Conservation (phyloP, 2,329 filamentous ascomycete genomes). For the Thielaviopsis punctulata region DNA sequence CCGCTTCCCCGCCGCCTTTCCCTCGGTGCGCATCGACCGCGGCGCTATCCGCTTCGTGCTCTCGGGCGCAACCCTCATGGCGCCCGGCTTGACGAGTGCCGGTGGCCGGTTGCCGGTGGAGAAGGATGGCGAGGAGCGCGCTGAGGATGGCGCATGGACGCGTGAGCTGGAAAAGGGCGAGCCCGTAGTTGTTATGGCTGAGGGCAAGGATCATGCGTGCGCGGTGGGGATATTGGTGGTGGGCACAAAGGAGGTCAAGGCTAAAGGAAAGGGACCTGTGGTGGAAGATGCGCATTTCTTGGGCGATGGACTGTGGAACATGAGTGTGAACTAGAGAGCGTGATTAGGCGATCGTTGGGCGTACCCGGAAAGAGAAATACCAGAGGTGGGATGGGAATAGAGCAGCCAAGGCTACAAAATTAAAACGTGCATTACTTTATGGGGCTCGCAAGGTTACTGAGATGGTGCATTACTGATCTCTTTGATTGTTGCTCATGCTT, state of each 20-base stretch:
- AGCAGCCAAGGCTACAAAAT: neutral
- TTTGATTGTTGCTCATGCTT: neutral
- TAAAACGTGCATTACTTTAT: too few relatives aligned
- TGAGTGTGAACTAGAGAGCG: slow-evolving; percentile 32
- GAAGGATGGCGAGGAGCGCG: slow-evolving; percentile 22
- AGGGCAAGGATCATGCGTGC: slow-evolving; percentile 86
- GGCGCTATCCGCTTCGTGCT: slow-evolving; percentile 95
- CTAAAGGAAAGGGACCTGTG: slow-evolving; percentile 82
- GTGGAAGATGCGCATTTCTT: slow-evolving; percentile 89
- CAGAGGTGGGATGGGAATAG: neutral
- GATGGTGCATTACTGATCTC: neutral
- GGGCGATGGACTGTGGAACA: slow-evolving; percentile 82
- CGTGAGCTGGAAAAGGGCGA: slow-evolving; percentile 61
- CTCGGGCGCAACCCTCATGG: slow-evolving; percentile 87
- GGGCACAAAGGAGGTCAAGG: slow-evolving; percentile 82
- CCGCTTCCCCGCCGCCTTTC: slow-evolving; percentile 71
- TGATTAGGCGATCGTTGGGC: neutral
- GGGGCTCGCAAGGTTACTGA: too few relatives aligned
- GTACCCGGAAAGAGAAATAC: neutral
- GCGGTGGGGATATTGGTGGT: slow-evolving; percentile 70
- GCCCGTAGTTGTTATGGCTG: slow-evolving; percentile 75
- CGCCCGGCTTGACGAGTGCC: slow-evolving; percentile 69
- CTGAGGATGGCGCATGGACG: slow-evolving; percentile 38
- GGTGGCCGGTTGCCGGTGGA: slow-evolving; percentile 62
- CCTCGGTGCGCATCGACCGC: slow-evolving; percentile 75